These are phyloP conservation scores for Solanum chaucha DNA, from an alignment of 257 asterid species.

Conservation along the genomic window DNA sequence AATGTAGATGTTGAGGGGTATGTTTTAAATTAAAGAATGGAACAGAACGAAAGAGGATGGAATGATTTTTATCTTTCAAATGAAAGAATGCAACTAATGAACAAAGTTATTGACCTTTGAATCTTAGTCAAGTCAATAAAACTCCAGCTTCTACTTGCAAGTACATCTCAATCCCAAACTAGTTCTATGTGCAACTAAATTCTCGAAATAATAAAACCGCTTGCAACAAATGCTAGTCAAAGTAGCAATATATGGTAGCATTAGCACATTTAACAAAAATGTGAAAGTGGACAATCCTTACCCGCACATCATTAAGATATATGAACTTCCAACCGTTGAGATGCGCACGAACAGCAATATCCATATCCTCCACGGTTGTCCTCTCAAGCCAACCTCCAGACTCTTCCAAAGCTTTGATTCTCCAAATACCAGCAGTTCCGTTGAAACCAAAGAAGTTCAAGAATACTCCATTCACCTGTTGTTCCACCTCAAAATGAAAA, in stretches of 20 bases:
- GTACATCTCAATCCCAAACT: background rate
- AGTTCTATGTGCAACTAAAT: background rate
- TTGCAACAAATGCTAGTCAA: background rate
- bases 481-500: slow-evolving; percentile 74
- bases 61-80: background rate
- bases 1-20: background rate
- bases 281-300: background rate
- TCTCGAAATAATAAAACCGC: background rate
- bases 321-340: slow-evolving; percentile 68
- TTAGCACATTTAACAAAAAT: background rate
- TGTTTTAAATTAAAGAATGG: background rate
- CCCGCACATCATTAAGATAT: slow-evolving; percentile 59
- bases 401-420: slow-evolving; percentile 60
- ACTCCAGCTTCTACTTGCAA: background rate
- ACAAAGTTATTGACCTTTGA: background rate
- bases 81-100: background rate
- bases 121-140: background rate
- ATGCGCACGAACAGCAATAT: slow-evolving; percentile 62
- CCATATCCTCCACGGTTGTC: slow-evolving; percentile 69
- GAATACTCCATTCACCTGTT: slow-evolving; percentile 67
- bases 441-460: slow-evolving; percentile 69
- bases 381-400: slow-evolving; percentile 80
- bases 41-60: background rate
- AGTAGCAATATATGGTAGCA: background rate
- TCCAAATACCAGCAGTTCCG: slow-evolving; percentile 75